Evolutionary conservation across 2,329 filamentous ascomycete genomes (phyloP), one percentile per base, ranked within the genome.

Genomic region (Botrytis pseudocinerea): DNA sequence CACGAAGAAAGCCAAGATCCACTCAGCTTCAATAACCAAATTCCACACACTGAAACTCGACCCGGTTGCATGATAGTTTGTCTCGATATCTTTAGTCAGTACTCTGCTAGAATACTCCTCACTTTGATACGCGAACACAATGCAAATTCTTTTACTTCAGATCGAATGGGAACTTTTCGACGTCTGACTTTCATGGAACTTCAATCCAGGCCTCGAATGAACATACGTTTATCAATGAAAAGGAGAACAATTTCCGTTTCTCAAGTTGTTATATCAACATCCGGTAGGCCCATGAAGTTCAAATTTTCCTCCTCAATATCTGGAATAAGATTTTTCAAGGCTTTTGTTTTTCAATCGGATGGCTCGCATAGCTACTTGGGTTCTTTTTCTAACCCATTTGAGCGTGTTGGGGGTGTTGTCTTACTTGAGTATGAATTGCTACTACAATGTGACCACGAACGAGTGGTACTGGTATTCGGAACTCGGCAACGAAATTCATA

Each of bases 241-340:
- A 25, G 48, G 5, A 12, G 5, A 51, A 51, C 48, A 14, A n/a
- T n/a, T 51, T 7, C 48, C 25, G 25, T 51, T n/a, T 51, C 25
- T n/a, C 48, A 51, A 51, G 48, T 51, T 3, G 48, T n/a, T 51
- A 51, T 5, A 51, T 51, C 25, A n/a, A 16, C 12, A 51, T 4
- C 48, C 5, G 48, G 48, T 1, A n/a, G 48, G 0, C 25, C 48
- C 5, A 7, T n/a, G 25, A 14, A 51, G 25, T 51, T 51, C 4
- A 9, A 1, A 0, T 7, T 51, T 51, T n/a, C 25, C 12, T 5
- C 48, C 4, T 1, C 7, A 1, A 2, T n/a, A n/a, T n/a, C 4
- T 16, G 25, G 4, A 51, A 3, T 7, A 51, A 51, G 0, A 16
- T 14, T 16, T 10, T 7, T 4, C 48, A 51, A 51, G 12, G 10